These are phyloP conservation scores for Akanthomyces lecanii DNA, from an alignment of 2,329 filamentous ascomycete genomes.

Conservation along the genomic window DNA sequence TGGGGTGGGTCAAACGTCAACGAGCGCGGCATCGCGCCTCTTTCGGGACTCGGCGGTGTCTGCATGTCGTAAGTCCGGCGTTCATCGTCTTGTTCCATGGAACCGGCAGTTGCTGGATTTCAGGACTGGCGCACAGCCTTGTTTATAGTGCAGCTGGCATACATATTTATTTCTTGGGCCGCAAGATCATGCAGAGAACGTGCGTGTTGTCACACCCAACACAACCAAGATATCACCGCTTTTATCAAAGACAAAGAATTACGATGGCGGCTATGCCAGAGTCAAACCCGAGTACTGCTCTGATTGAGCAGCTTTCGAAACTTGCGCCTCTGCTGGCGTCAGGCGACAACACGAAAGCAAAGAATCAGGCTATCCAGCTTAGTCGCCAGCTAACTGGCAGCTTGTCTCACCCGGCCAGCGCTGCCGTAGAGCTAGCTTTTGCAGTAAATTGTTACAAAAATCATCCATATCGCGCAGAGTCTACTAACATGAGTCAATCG, in stretches of 20 bases:
- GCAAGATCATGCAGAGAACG: background rate
- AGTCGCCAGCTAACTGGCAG: background rate
- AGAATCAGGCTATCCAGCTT: constrained; percentile 1
- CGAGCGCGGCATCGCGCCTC: no score
- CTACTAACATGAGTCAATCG: no score
- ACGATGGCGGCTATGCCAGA: background rate
- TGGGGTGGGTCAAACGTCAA: no score
- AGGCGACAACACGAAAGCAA: background rate
- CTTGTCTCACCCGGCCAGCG: constrained; percentile 2
- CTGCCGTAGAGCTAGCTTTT: constrained; percentile 3
- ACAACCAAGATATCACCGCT: background rate
- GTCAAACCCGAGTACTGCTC: background rate
- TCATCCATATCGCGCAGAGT: no score
- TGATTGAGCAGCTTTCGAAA: constrained; percentile 1
- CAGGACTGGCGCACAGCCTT: background rate
- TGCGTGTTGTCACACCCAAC: background rate
- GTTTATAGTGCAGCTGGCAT: background rate
- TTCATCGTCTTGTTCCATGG: background rate
- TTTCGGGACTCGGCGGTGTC: background rate
- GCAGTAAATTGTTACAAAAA: background rate
- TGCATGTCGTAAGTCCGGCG: background rate
- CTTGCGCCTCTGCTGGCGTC: background rate
- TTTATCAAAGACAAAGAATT: no score
- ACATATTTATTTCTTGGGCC: background rate
- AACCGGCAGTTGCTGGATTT: background rate